Evolutionary conservation across 2,329 filamentous ascomycete species (phyloP).

Genomic region (Aspergillus candidus): DNA sequence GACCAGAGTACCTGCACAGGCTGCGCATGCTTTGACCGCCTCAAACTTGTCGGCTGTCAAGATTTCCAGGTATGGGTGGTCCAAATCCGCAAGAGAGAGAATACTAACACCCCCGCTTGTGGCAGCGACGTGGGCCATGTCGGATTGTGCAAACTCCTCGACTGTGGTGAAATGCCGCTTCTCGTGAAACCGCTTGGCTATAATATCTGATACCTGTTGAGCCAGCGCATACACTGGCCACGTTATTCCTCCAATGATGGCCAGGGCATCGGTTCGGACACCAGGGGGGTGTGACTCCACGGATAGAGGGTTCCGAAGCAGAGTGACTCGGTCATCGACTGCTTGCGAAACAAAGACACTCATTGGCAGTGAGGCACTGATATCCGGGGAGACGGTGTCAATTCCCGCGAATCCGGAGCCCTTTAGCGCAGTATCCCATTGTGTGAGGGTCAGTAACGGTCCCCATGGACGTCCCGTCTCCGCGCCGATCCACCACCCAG

Average conservation of each 20-base stretch:
- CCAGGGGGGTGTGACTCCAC: not conserved
- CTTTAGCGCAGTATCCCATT: slow-evolving; percentile 26
- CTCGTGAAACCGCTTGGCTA: not conserved
- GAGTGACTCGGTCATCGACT: slow-evolving; percentile 14
- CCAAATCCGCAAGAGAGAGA: slow-evolving; percentile 15
- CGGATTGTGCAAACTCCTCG: not conserved
- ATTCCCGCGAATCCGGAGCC: slow-evolving; percentile 27
- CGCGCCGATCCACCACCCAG: slow-evolving; percentile 7
- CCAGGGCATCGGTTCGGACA: not conserved
- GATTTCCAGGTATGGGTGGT: slow-evolving; percentile 21
- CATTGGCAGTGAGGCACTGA: not conserved
- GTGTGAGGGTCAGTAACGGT: slow-evolving; percentile 17
- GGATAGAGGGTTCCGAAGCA: slow-evolving; percentile 14
- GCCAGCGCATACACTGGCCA: not conserved
- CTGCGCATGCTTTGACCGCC: slow-evolving; percentile 19
- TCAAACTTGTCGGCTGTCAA: slow-evolving; percentile 17
- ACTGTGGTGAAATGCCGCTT: not conserved
- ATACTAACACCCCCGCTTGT: not conserved
- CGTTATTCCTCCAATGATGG: not conserved
- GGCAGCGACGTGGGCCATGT: not conserved
- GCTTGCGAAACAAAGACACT: slow-evolving; percentile 21
- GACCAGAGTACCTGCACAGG: slow-evolving; percentile 16
- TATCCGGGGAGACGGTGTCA: slow-evolving; percentile 9
- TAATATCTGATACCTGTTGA: not conserved
- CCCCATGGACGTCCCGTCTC: slow-evolving; percentile 17